Base-by-base conservation (phyloP, 371 early-diverging fungal genomes). In the Saksenaea oblongispora region DNA sequence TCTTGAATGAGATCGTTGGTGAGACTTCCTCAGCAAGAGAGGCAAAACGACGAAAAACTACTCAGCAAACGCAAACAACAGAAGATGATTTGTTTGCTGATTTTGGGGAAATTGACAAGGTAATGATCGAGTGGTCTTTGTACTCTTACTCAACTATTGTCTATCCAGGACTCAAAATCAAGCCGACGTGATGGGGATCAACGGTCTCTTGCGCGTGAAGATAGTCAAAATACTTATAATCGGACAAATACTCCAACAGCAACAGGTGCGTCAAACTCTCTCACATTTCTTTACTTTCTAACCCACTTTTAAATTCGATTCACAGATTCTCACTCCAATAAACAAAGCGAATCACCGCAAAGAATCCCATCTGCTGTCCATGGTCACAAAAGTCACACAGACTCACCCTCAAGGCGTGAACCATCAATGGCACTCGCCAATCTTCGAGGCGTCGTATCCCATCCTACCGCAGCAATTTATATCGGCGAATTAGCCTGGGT, bases 401-500 rank as follows among this genome's bases (percentile, higher is more conserved):
- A 58, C 10, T 37, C 64, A 36, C 31, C 67, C 15, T 61, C 72
- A 34, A 61, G 61, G 53, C 71, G 72, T 22, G 75, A 78, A 55
- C 36, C 66, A 54, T 66, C 78, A 35, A 41, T 61, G 14, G 64
- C 72, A 27, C 61, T 78, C 55, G 60, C 66, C 24, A 58, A 63
- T 39, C 59, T 78, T 13, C 72, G 78, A 42, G 75, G 75, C 27
- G 53, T 70, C 7, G 66, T 69, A 15, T 39, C 67, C 15, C 68
- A 76, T 51, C 80, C 83, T 5, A 78, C 76, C 24, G 71, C 44
- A 47, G 75, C 74, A 2, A 64, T 83, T 66, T 80, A 75, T 44
- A 57, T 85, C 35, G 80, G 77, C 31, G 83, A 85, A 35, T 65
- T 85, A 10, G 72, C 76, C 53, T 85, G 86, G 85, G 85, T 83